phyloP scores from a whole-genome alignment of 345 rosid genomes.

The Citrus sp. region DNA sequence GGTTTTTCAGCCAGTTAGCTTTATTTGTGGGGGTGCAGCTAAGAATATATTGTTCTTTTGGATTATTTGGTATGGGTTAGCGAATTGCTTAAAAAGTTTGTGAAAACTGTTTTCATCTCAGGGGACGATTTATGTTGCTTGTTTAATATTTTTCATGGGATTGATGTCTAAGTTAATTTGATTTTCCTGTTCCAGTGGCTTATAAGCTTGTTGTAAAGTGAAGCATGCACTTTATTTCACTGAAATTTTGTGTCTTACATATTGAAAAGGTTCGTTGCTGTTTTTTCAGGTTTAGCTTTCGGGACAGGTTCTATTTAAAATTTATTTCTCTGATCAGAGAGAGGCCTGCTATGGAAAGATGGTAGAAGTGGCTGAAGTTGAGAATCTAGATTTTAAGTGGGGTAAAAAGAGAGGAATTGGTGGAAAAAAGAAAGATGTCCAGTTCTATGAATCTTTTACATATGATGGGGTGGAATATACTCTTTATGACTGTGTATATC shows the following conservation, averaged over 20 bases:
- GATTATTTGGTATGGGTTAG: not conserved
- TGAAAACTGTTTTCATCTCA: not conserved
- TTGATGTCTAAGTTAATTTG: not conserved
- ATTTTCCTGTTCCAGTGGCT: not conserved
- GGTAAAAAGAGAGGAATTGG: constrained; percentile 58
- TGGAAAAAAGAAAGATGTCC: constrained; percentile 56
- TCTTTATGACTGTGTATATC: constrained; percentile 69
- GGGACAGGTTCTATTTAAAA: not conserved
- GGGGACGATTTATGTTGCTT: not conserved
- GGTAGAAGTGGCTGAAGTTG: constrained; percentile 42
- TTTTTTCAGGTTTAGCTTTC: constrained; percentile 13
- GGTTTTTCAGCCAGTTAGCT: not conserved
- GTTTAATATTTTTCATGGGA: not conserved
- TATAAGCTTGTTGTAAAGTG: not conserved
- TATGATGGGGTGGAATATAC: constrained; percentile 60
- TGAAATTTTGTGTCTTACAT: not conserved
- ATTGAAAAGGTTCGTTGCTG: not conserved
- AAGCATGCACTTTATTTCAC: not conserved
- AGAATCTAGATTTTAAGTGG: constrained; percentile 65
- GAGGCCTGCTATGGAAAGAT: constrained; percentile 32
- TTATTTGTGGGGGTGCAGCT: too few species aligned
- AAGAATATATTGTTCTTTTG: not conserved
- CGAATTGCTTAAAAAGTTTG: not conserved
- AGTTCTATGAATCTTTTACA: constrained; percentile 69
- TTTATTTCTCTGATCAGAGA: not conserved